Percentiles rank a stretch among this genome's conserved stretches.
These are phyloP conservation scores for Uncinocarpus reesii DNA, from an alignment of 2,329 filamentous ascomycete species.

Conservation along the genomic window DNA sequence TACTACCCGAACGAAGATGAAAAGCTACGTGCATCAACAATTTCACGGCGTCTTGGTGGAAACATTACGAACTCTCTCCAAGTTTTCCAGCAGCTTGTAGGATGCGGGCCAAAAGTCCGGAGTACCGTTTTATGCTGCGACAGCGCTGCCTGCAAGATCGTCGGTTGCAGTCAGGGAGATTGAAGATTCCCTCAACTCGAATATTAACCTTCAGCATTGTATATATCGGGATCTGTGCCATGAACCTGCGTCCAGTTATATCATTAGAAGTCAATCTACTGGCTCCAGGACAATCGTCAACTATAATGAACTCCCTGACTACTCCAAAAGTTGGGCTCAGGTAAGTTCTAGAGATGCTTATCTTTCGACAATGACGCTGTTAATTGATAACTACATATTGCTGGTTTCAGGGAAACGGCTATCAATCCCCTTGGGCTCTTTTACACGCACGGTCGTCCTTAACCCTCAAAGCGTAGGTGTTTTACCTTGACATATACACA, in stretches of 20 bases:
- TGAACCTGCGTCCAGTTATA: slow-evolving; percentile 58
- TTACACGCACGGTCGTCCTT: slow-evolving; percentile 37
- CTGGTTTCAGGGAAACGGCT: slow-evolving; percentile 26
- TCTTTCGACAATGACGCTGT: neutral
- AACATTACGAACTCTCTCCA: slow-evolving; percentile 64
- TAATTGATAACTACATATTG: neutral
- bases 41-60: slow-evolving; percentile 55
- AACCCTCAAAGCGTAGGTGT: slow-evolving; percentile 39
- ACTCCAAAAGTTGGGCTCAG: slow-evolving; percentile 60
- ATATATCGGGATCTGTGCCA: slow-evolving; percentile 47
- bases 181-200: slow-evolving; percentile 43
- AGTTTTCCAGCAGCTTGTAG: slow-evolving; percentile 55
- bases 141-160: slow-evolving; percentile 44
- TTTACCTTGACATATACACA: too few species aligned
- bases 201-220: slow-evolving; percentile 46
- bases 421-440: slow-evolving; percentile 43
- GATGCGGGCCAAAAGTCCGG: slow-evolving; percentile 7
- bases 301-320: slow-evolving; percentile 57
- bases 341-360: slow-evolving; percentile 34
- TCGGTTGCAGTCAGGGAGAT: slow-evolving; percentile 47
- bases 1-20: slow-evolving; percentile 60
- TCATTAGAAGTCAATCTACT: slow-evolving; percentile 51
- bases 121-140: slow-evolving; percentile 30
- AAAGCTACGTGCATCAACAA: slow-evolving; percentile 55
- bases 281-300: slow-evolving; percentile 61